Conservation (phyloP, 495 filamentous ascomycete genomes). For the Tuber aestivum region DNA sequence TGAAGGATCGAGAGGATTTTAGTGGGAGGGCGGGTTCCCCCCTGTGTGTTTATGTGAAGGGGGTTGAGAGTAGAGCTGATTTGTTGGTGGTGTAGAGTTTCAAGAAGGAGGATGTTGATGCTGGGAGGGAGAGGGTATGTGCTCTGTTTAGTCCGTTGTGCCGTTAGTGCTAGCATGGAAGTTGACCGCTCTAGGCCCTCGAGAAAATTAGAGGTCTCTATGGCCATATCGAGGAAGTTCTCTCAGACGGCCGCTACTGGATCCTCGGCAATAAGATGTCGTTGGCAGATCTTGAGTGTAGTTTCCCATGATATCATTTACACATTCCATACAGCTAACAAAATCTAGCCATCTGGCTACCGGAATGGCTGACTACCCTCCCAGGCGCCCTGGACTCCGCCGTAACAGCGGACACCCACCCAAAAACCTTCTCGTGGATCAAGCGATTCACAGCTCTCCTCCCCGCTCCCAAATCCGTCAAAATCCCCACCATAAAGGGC, state of each 20-base stretch:
- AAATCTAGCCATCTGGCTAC: slow-evolving; percentile 50
- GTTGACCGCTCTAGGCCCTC: slow-evolving; percentile 47
- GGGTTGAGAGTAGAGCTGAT: slow-evolving; percentile 10
- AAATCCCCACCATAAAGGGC: slow-evolving; percentile 46
- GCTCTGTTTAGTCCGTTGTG: neutral
- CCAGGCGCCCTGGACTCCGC: slow-evolving; percentile 48
- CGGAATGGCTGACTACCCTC: slow-evolving; percentile 54
- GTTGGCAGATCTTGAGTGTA: slow-evolving; percentile 57
- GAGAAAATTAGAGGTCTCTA: slow-evolving; percentile 46
- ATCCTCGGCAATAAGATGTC: slow-evolving; percentile 48
- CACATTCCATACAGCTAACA: neutral
- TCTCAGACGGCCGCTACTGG: slow-evolving; percentile 55
- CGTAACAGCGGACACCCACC: slow-evolving; percentile 48
- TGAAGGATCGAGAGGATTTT: slow-evolving; percentile 52
- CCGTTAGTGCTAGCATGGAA: neutral
- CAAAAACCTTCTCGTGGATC: slow-evolving; percentile 54
- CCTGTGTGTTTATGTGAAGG: slow-evolving; percentile 24
- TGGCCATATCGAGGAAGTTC: slow-evolving; percentile 51
- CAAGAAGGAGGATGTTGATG: slow-evolving; percentile 41
- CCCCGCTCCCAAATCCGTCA: neutral
- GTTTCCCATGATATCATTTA: slow-evolving; percentile 3
- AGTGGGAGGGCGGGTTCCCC: slow-evolving; percentile 31
- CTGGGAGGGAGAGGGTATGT: slow-evolving; percentile 17
- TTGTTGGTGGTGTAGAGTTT: slow-evolving; percentile 30
- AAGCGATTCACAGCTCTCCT: slow-evolving; percentile 46